phyloP scores from a whole-genome alignment of 1,284 basidiomycete species.

The Hypsizygus ulmarius region DNA sequence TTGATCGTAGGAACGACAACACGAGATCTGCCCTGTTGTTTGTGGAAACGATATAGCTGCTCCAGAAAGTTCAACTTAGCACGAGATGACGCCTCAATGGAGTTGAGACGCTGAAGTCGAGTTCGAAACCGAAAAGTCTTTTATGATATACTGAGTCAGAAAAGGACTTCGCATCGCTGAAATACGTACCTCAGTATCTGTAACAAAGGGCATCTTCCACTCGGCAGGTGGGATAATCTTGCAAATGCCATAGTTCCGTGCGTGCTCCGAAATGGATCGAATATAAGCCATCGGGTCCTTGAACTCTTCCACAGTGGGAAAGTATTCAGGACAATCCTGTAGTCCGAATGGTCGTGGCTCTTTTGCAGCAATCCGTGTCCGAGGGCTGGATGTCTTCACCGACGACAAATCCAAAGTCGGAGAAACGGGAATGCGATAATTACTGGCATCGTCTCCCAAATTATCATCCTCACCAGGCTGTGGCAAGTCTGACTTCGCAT shows the following conservation, averaged over 20 bases:
- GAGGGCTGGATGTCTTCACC: constrained; percentile 63
- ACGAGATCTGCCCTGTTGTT: constrained; percentile 84
- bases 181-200: constrained; percentile 80
- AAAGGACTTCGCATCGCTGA: constrained; percentile 24
- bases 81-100: constrained; percentile 94
- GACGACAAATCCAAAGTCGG: constrained; percentile 62
- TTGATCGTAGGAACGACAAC: constrained; percentile 92
- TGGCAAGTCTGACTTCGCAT: constrained; percentile 53
- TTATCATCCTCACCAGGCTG: constrained; percentile 45
- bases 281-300: constrained; percentile 96
- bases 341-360: constrained; percentile 76
- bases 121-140: constrained; percentile 95
- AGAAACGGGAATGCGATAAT: constrained; percentile 57
- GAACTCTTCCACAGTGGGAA: constrained; percentile 89
- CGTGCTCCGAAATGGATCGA: constrained; percentile 75
- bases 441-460: constrained; percentile 40
- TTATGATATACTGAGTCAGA: constrained; percentile 9
- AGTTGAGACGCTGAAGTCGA: constrained; percentile 91
- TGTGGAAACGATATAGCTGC: constrained; percentile 91
- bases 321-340: constrained; percentile 87
- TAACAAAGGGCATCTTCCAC: constrained; percentile 97
- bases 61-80: constrained; percentile 98
- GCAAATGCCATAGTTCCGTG: constrained; percentile 85
- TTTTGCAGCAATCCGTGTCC: constrained; percentile 33
- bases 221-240: constrained; percentile 93